phyloP scores from a whole-genome alignment of 768 basidiomycete species.

The Mycena filopes region DNA sequence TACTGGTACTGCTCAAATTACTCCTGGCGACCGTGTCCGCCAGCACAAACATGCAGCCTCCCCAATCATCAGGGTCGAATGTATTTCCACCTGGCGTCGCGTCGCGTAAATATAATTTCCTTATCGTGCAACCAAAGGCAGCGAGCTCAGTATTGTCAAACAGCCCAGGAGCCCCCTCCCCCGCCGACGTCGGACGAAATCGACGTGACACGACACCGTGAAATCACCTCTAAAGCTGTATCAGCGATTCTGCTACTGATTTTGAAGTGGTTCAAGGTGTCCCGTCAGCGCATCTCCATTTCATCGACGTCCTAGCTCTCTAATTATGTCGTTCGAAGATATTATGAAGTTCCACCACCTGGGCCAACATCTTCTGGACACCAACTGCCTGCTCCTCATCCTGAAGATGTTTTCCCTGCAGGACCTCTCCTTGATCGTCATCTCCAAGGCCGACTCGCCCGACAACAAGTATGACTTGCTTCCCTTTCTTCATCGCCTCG shows the following conservation, averaged over 20 bases:
- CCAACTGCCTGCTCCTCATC: conserved; percentile 92
- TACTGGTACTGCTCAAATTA: conserved; percentile 92
- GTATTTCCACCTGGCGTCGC: conserved; percentile 78
- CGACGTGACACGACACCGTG: conserved; percentile 93
- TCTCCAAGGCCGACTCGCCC: conserved; percentile 89
- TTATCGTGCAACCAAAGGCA: neutral
- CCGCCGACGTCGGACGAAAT: conserved; percentile 90
- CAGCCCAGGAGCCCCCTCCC: conserved; percentile 71
- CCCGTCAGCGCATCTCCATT: conserved; percentile 71
- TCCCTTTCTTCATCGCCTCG: neutral
- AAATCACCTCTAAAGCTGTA: conserved; percentile 97
- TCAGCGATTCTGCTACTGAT: conserved; percentile 92
- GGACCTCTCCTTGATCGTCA: conserved; percentile 85
- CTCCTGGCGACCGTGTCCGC: conserved; percentile 94
- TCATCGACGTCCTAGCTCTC: neutral
- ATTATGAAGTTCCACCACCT: conserved; percentile 99
- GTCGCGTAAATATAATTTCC: conserved; percentile 60
- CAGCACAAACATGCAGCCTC: conserved; percentile 66
- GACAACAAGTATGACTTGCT: conserved; percentile 73
- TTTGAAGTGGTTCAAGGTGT: conserved; percentile 98
- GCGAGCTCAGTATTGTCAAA: conserved; percentile 16
- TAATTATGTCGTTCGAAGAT: conserved; percentile 60
- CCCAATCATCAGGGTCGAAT: conserved; percentile 72
- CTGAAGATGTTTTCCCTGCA: conserved; percentile 99
- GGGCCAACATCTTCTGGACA: conserved; percentile 94